Percentiles rank a stretch among this genome's conserved stretches.
Evolutionary conservation across 2,329 filamentous ascomycete genomes (phyloP).

Genomic region (Dactylellina leptospora): DNA sequence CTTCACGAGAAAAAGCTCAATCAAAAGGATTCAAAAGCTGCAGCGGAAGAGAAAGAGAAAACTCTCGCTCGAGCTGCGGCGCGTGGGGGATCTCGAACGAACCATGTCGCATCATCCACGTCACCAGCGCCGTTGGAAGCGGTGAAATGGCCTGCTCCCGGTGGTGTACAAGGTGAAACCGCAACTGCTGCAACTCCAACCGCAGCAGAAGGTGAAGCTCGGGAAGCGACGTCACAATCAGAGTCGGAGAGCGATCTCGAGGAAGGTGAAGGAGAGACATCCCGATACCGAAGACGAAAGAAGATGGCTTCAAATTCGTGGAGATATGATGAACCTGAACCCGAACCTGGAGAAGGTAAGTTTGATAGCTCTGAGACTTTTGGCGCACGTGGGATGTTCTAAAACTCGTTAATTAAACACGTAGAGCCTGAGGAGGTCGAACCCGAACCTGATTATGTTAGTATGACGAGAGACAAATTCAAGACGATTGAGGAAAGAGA

Average conservation of each 20-base stretch:
- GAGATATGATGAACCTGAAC: slow-evolving; percentile 70
- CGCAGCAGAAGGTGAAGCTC: slow-evolving; percentile 39
- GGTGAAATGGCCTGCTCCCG: slow-evolving; percentile 40
- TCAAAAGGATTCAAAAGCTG: slow-evolving; percentile 50
- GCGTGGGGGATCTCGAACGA: slow-evolving; percentile 41
- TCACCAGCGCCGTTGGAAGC: slow-evolving; percentile 51
- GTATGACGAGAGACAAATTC: slow-evolving; percentile 54
- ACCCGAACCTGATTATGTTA: slow-evolving; percentile 56
- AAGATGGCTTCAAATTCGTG: slow-evolving; percentile 64
- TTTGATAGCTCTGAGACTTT: slow-evolving; percentile 39
- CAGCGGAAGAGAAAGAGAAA: slow-evolving; percentile 55
- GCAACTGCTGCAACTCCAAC: slow-evolving; percentile 48
- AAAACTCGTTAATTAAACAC: slow-evolving; percentile 30
- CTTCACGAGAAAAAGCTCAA: slow-evolving; percentile 56
- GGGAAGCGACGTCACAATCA: slow-evolving; percentile 49
- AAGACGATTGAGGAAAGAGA: slow-evolving; percentile 52
- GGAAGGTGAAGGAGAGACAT: slow-evolving; percentile 44
- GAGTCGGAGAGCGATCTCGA: slow-evolving; percentile 30
- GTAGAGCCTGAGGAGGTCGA: slow-evolving; percentile 53
- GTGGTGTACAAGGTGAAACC: slow-evolving; percentile 38
- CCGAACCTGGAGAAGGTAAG: slow-evolving; percentile 68
- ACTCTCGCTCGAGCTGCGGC: slow-evolving; percentile 49
- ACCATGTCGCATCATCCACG: slow-evolving; percentile 39
- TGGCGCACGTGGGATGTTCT: slow-evolving; percentile 17
- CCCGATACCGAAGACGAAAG: slow-evolving; percentile 53